These are phyloP conservation scores for Cercospora brassicicola DNA, from an alignment of 2,329 filamentous ascomycete species.

Conservation along the genomic window DNA sequence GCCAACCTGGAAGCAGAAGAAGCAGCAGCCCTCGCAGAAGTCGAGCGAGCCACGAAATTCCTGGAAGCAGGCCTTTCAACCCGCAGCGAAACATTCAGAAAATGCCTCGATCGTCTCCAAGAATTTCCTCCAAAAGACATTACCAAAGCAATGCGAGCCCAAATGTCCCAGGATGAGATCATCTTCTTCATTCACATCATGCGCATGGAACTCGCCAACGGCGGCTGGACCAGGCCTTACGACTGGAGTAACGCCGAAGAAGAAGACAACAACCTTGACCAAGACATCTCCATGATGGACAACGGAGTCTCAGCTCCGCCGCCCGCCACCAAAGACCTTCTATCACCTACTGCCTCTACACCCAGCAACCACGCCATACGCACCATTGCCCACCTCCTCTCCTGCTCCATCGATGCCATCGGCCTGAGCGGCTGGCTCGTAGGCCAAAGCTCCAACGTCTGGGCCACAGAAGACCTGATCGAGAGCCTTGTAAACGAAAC, in stretches of 20 bases:
- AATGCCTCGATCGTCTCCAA: constrained; percentile 69
- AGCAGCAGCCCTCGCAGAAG: constrained; percentile 52
- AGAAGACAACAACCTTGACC: constrained; percentile 43
- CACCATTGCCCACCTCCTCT: constrained; percentile 69
- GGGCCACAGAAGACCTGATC: constrained; percentile 17
- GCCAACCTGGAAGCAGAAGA: constrained; percentile 42
- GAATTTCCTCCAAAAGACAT: constrained; percentile 62
- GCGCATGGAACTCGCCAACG: constrained; percentile 69
- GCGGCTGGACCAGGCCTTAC: constrained; percentile 74
- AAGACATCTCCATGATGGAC: constrained; percentile 63
- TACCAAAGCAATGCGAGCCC: constrained; percentile 60
- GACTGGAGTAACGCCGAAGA: constrained; percentile 54
- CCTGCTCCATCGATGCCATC: constrained; percentile 72
- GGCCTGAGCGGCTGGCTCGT: constrained; percentile 74
- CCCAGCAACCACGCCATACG: constrained; percentile 65
- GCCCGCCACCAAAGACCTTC: constrained; percentile 42
- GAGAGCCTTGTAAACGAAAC: constrained; percentile 20
- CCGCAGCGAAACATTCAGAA: constrained; percentile 64
- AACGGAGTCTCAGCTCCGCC: constrained; percentile 29
- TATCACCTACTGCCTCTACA: constrained; percentile 40
- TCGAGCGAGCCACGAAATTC: constrained; percentile 67
- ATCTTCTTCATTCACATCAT: constrained; percentile 71
- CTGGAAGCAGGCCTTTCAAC: constrained; percentile 64
- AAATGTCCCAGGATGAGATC: constrained; percentile 64
- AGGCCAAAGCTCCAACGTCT: constrained; percentile 46